A percentile compares a stretch with the other conserved stretches of the same genome.
Conservation (phyloP, 805 yeast species). For the Komagataella phaffii region DNA sequence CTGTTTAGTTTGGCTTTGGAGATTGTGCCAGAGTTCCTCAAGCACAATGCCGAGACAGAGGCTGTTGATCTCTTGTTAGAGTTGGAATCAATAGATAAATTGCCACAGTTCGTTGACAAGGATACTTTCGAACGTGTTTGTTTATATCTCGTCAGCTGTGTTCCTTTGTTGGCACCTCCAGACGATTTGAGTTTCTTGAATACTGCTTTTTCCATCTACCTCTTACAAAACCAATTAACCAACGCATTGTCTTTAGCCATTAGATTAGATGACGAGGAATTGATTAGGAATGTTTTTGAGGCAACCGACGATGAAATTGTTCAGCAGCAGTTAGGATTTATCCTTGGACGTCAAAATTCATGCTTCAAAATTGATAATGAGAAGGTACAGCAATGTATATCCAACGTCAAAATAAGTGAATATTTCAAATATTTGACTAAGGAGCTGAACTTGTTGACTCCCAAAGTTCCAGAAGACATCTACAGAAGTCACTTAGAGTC, state of each 20-base stretch:
- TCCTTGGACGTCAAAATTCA: constrained; percentile 77
- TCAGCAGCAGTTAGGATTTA: constrained; percentile 85
- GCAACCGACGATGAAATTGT: constrained; percentile 62
- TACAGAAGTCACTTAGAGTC: constrained; percentile 79
- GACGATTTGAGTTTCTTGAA: constrained; percentile 78
- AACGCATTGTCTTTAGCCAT: constrained; percentile 88
- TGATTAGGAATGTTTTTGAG: constrained; percentile 69
- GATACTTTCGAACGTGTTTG: constrained; percentile 82
- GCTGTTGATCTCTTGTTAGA: constrained; percentile 91
- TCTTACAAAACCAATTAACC: constrained; percentile 65
- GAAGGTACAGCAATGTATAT: constrained; percentile 71
- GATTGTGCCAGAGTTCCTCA: constrained; percentile 79
- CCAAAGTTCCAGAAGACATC: constrained; percentile 90
- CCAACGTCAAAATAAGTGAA: constrained; percentile 67
- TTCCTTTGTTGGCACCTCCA: constrained; percentile 91
- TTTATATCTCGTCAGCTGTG: constrained; percentile 88
- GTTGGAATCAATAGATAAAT: constrained; percentile 72
- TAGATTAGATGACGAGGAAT: constrained; percentile 68
- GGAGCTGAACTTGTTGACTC: constrained; percentile 79
- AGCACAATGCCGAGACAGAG: constrained; percentile 96
- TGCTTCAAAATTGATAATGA: constrained; percentile 59
- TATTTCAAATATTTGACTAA: constrained; percentile 69
- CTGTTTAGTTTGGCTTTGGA: constrained; percentile 56
- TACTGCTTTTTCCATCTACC: constrained; percentile 79
- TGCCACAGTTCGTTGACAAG: constrained; percentile 76